Percentiles rank a stretch among this genome's conserved stretches.
Evolutionary conservation across 148 eudicot species (phyloP).

Genomic region (Cornus controversa): DNA sequence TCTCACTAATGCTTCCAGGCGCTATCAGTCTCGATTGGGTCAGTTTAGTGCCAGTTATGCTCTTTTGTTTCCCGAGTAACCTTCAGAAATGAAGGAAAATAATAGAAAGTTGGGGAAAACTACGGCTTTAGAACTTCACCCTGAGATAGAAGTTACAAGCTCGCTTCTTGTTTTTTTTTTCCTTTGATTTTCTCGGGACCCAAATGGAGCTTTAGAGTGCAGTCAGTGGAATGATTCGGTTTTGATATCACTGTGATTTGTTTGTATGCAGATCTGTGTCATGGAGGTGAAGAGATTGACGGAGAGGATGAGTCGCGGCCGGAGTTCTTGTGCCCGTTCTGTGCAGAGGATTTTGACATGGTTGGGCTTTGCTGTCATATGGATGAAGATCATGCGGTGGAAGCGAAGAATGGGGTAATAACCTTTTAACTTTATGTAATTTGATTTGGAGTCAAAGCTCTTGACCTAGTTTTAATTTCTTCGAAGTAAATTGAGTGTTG

Average conservation of each 20-base stretch:
- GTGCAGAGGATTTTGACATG: constrained; percentile 83
- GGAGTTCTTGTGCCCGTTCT: constrained; percentile 90
- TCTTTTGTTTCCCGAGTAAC: constrained; percentile 9
- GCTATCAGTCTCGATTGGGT: constrained; percentile 72
- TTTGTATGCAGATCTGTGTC: constrained; percentile 44
- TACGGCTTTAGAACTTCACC: no score
- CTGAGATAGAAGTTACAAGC: background rate
- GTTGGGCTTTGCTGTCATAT: constrained; percentile 94
- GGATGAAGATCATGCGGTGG: constrained; percentile 81
- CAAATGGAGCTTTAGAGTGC: background rate
- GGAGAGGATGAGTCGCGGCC: constrained; percentile 66
- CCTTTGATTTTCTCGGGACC: background rate
- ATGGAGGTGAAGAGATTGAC: constrained; percentile 58
- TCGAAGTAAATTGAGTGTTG: no score
- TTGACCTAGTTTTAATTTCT: no score
- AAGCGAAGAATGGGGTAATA: constrained; percentile 85
- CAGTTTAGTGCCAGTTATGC: background rate
- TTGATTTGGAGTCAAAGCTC: no score
- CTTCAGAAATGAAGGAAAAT: background rate
- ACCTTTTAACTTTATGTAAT: no score
- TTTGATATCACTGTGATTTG: no score
- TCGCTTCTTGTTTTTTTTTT: background rate
- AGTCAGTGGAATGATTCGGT: background rate
- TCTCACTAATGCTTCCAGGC: constrained; percentile 44
- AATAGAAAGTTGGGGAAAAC: no score